phyloP scores from a whole-genome alignment of 768 basidiomycete genomes.

The Pisolithus orientalis region DNA sequence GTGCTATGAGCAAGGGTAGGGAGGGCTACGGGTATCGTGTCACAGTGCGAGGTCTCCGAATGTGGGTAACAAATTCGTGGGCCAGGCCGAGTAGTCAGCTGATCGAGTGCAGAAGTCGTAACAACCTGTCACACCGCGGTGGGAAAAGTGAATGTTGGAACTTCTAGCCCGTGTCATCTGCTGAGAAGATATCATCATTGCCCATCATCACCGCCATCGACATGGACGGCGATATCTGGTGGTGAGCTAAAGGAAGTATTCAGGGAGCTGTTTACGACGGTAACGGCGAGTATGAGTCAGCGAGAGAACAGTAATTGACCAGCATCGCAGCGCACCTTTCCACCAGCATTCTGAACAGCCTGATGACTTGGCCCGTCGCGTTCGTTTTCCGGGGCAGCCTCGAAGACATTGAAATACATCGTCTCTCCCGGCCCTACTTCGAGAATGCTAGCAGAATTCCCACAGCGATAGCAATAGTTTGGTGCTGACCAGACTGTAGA shows the following conservation, averaged over 20 bases:
- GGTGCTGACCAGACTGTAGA: slow-evolving; percentile 99
- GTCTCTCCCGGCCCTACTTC: slow-evolving; percentile 87
- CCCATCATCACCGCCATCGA: no score
- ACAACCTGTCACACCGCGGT: no score
- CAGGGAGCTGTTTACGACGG: slow-evolving; percentile 50
- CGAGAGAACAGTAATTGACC: not conserved
- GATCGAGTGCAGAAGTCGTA: no score
- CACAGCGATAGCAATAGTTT: slow-evolving; percentile 98
- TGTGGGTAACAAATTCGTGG: no score
- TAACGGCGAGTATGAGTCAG: slow-evolving; percentile 1
- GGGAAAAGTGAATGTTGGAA: no score
- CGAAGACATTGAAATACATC: slow-evolving; percentile 96
- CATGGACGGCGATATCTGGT: no score
- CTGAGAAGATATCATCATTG: no score
- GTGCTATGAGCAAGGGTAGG: no score
- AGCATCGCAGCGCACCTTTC: slow-evolving; percentile 46
- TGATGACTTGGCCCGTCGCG: slow-evolving; percentile 83
- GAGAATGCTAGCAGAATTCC: slow-evolving; percentile 93
- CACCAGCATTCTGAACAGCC: slow-evolving; percentile 59
- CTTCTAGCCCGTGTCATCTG: no score
- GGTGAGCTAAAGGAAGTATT: slow-evolving; percentile 63
- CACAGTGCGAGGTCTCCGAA: no score
- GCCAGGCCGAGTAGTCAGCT: no score
- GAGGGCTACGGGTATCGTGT: no score
- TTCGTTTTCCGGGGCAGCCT: slow-evolving; percentile 98